Percentiles rank a stretch among this genome's conserved stretches.
phyloP scores from a whole-genome alignment of 2,329 filamentous ascomycete species.

The Uncinocarpus reesii region DNA sequence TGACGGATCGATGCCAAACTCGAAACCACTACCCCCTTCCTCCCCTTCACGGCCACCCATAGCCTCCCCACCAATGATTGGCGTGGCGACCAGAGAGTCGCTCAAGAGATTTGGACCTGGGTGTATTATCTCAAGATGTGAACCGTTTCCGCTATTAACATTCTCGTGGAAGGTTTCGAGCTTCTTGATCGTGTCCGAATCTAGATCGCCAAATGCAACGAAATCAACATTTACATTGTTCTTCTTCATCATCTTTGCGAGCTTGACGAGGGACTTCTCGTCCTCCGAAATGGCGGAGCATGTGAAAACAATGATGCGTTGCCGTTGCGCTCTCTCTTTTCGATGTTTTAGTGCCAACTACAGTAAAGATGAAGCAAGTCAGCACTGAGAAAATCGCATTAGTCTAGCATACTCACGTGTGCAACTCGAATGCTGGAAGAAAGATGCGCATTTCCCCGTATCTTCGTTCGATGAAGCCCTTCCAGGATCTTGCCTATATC shows the following conservation, averaged over 20 bases:
- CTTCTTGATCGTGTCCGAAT: constrained; percentile 80
- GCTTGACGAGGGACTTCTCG: constrained; percentile 74
- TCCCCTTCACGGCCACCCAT: constrained; percentile 44
- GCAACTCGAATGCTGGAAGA: constrained; percentile 93
- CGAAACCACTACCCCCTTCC: constrained; percentile 56
- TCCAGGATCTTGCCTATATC: constrained; percentile 94
- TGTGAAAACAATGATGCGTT: constrained; percentile 93
- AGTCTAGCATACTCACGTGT: constrained; percentile 51
- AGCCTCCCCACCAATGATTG: constrained; percentile 78
- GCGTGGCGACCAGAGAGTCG: constrained; percentile 79
- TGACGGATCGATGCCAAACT: constrained; percentile 82
- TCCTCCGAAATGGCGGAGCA: constrained; percentile 87
- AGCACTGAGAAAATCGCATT: neutral
- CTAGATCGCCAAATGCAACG: constrained; percentile 85
- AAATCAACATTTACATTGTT: constrained; percentile 89
- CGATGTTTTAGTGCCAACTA: constrained; percentile 94
- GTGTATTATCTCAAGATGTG: constrained; percentile 79
- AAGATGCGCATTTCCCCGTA: constrained; percentile 76
- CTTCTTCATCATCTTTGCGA: constrained; percentile 99
- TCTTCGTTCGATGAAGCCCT: constrained; percentile 86
- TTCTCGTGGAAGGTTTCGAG: constrained; percentile 86
- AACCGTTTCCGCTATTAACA: constrained; percentile 84
- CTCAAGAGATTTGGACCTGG: constrained; percentile 86
- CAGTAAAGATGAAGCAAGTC: constrained; percentile 10
- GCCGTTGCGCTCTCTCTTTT: constrained; percentile 92